Percentiles rank a stretch among this genome's conserved stretches.
Evolutionary conservation across 2,329 filamentous ascomycete genomes (phyloP).

Genomic region (Fusarium xyrophilum): DNA sequence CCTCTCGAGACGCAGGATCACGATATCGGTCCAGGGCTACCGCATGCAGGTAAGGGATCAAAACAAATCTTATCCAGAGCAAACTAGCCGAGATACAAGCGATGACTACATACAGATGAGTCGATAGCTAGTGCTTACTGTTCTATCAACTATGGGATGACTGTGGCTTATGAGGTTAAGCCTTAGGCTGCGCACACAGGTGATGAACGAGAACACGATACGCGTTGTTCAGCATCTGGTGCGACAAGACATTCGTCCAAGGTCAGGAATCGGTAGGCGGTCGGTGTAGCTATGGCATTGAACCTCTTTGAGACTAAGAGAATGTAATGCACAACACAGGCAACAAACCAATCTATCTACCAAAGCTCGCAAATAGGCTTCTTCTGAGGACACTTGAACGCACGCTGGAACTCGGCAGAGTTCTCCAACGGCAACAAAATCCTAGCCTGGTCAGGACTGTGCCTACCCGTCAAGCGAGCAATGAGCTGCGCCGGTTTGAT

Average conservation of each 20-base stretch:
- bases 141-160: too few species aligned
- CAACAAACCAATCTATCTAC: constrained; percentile 47
- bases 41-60: too few species aligned
- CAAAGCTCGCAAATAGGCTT: constrained; percentile 75
- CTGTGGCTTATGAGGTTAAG: too few species aligned
- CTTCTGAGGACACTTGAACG: constrained; percentile 70
- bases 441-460: constrained; percentile 68
- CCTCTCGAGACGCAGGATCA: background rate
- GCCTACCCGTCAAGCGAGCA: constrained; percentile 65
- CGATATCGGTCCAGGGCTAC: too few species aligned
- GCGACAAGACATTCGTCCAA: too few species aligned
- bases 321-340: background rate
- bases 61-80: too few species aligned
- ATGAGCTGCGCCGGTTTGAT: constrained; percentile 64
- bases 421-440: constrained; percentile 72
- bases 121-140: fast-evolving
- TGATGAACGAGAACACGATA: too few species aligned
- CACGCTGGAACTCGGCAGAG: constrained; percentile 70
- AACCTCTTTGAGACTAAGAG: too few species aligned
- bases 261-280: too few species aligned
- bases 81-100: background rate
- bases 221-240: too few species aligned
- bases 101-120: background rate
- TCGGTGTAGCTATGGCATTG: too few species aligned
- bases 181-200: too few species aligned